Evolutionary conservation across 192 early-diverging fungal species (phyloP).

Genomic region (Coemansia sp.): DNA sequence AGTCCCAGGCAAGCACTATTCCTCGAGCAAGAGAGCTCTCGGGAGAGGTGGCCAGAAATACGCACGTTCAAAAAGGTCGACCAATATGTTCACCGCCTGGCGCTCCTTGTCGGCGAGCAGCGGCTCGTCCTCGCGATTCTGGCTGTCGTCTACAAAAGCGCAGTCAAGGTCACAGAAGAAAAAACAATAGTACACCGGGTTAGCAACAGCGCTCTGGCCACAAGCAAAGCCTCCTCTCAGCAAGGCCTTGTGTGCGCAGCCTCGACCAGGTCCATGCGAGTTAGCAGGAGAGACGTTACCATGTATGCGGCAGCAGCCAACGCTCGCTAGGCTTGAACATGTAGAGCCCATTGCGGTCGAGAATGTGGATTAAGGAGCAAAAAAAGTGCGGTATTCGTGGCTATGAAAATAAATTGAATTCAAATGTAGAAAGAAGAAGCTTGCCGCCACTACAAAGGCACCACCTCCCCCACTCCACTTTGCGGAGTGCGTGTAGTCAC

Average conservation of each 20-base stretch:
- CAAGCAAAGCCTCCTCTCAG: neutral
- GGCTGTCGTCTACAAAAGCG: slow-evolving; percentile 32
- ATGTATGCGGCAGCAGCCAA: slow-evolving; percentile 23
- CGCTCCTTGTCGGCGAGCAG: slow-evolving; percentile 48
- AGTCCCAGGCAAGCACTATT: slow-evolving; percentile 1
- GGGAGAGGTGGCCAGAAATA: neutral
- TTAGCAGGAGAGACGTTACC: slow-evolving; percentile 7
- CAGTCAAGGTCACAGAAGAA: neutral
- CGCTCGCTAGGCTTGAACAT: slow-evolving; percentile 31
- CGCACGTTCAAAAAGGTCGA: slow-evolving; percentile 53
- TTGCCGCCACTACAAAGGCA: too few relatives aligned
- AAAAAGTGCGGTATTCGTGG: neutral
- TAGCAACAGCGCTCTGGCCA: neutral
- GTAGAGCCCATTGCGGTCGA: slow-evolving; percentile 27
- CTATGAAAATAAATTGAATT: neutral
- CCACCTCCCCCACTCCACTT: too few relatives aligned
- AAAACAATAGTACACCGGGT: neutral
- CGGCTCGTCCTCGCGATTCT: slow-evolving; percentile 43
- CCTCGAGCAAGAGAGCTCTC: neutral
- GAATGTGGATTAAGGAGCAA: neutral
- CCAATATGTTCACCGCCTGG: slow-evolving; percentile 48
- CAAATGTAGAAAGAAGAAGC: neutral
- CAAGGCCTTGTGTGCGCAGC: slow-evolving; percentile 1
- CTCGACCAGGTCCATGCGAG: neutral
- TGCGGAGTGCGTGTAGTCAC: too few relatives aligned